These are phyloP conservation scores for Euphrasia arctica DNA, from an alignment of 305 asterid species.

Conservation along the genomic window DNA sequence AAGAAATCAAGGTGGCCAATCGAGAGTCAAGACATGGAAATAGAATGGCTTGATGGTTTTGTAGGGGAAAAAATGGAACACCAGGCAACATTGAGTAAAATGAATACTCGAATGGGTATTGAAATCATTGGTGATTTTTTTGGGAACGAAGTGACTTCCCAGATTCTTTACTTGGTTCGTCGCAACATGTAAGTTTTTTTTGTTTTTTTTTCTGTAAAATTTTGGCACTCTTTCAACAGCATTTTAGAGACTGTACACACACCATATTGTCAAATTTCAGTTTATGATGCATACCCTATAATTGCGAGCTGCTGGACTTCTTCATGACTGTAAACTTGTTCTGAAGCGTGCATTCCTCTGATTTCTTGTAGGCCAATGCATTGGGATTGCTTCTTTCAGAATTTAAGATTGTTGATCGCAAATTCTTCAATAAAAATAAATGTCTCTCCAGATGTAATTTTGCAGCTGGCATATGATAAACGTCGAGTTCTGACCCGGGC, in stretches of 20 bases:
- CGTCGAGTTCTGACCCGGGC: too few species aligned
- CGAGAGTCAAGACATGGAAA: slow-evolving; percentile 40
- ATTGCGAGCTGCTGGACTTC: too few species aligned
- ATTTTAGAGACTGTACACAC: slow-evolving; percentile 17
- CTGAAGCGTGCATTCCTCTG: too few species aligned
- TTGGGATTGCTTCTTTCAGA: too few species aligned
- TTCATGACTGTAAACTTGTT: too few species aligned
- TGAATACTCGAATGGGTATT: slow-evolving; percentile 48
- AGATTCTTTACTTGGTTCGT: too few species aligned
- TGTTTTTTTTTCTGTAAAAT: slow-evolving; percentile 19
- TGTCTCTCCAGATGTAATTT: too few species aligned
- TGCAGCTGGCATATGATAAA: too few species aligned
- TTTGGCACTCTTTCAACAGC: not conserved
- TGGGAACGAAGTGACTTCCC: too few species aligned
- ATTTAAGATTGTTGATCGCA: slow-evolving; percentile 13
- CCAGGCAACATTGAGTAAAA: slow-evolving; percentile 58
- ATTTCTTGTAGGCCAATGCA: too few species aligned
- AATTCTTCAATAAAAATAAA: slow-evolving; percentile 60
- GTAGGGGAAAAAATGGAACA: slow-evolving; percentile 58
- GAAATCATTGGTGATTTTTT: too few species aligned
- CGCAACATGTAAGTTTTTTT: slow-evolving; percentile 22
- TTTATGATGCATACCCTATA: slow-evolving; percentile 25
- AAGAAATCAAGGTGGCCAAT: too few species aligned
- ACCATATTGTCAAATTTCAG: slow-evolving; percentile 12
- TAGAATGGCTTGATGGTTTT: slow-evolving; percentile 54